Evolutionary conservation across 306 rosid species (phyloP).

Genomic region (Quercus cerris): DNA sequence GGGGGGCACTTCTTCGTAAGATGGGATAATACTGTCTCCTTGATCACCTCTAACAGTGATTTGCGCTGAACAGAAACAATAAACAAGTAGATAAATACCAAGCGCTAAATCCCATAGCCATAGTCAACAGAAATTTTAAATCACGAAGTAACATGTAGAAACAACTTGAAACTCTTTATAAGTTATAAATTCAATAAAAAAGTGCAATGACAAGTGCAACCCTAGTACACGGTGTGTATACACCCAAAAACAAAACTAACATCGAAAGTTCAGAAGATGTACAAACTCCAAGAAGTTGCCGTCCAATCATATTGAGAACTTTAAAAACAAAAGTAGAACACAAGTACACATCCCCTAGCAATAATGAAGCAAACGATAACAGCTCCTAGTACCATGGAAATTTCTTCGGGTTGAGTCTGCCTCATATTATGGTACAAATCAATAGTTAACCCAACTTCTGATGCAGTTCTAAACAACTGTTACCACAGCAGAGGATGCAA

Average conservation of each 20-base stretch:
- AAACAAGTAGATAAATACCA: constrained; percentile 6
- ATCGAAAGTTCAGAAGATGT: no score
- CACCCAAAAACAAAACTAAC: no score
- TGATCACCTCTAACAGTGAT: constrained; percentile 78
- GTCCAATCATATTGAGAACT: no score
- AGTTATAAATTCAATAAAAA: no score
- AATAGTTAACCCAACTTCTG: not conserved
- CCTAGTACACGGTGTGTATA: no score
- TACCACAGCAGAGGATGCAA: not conserved
- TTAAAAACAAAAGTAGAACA: not conserved
- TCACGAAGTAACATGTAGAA: not conserved
- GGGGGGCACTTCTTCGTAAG: constrained; percentile 85
- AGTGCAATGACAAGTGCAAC: no score
- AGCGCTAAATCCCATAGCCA: constrained; percentile 5
- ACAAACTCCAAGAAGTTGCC: no score
- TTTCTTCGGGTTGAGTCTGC: not conserved
- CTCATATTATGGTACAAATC: not conserved
- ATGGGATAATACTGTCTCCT: constrained; percentile 90
- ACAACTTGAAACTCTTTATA: not conserved
- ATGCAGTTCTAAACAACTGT: not conserved
- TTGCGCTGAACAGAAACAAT: constrained; percentile 61
- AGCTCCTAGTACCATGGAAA: not conserved
- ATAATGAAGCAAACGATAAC: not conserved
- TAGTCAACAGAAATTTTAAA: constrained; percentile 1
- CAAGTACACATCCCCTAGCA: not conserved